Conservation (phyloP, 129 eudicot genomes). For the Kitagawia praeruptora region DNA sequence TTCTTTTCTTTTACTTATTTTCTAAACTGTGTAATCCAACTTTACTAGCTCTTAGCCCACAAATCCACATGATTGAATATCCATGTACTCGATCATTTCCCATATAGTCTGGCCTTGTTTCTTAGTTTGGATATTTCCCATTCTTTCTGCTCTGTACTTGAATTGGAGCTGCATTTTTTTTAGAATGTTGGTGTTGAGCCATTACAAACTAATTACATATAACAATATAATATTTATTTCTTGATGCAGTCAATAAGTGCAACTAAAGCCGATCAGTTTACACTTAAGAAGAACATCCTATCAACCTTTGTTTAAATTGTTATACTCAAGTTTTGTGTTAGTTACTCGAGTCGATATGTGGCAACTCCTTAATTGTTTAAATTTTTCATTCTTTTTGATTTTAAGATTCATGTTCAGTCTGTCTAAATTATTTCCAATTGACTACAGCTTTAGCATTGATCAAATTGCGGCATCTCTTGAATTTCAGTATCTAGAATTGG, state of each 20-base stretch:
- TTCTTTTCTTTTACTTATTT: background rate
- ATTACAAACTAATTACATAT: too few species aligned
- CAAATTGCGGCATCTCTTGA: background rate
- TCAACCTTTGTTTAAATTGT: slow-evolving; percentile 55
- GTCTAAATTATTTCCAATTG: too few species aligned
- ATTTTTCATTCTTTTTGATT: too few species aligned
- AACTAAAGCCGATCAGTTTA: slow-evolving; percentile 79
- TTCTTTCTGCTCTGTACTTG: background rate
- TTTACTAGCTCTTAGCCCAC: background rate
- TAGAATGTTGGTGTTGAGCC: background rate
- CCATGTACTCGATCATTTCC: background rate
- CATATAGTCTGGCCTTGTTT: background rate
- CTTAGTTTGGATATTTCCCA: background rate
- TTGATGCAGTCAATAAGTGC: slow-evolving; percentile 72
- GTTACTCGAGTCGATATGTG: too few species aligned
- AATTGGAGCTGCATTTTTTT: background rate
- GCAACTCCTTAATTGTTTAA: too few species aligned
- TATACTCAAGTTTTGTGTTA: too few species aligned
- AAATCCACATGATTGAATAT: background rate
- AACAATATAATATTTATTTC: background rate
- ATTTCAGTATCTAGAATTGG: background rate
- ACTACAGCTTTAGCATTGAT: background rate
- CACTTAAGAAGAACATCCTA: slow-evolving; percentile 89
- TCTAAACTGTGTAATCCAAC: background rate
- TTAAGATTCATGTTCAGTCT: too few species aligned